Evolutionary conservation across 176 grass and related monocot genomes (phyloP), one percentile per base, ranked within the genome.

Genomic region (Tillandsia fasciculata): DNA sequence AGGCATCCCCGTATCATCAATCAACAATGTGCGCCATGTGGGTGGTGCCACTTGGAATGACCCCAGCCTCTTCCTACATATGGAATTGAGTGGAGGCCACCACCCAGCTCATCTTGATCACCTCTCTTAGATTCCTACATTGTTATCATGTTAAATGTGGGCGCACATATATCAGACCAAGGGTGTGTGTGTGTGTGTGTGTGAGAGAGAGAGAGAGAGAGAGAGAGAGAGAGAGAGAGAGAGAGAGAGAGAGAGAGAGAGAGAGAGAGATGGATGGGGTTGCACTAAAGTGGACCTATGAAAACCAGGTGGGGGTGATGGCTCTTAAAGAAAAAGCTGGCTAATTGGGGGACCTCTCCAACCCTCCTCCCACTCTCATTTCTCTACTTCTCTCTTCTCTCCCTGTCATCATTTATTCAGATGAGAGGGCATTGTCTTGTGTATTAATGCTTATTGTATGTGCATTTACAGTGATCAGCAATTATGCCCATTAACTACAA

Each of bases 351-450:
- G 68, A 53, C 68, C 68, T 70, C 68, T 70, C 20, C 50, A 49
- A 52, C n/a, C 27, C 65, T 67, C 27, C 1, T 48, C 11, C 9
- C 50, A 53, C 50, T 8, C 49, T 53, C 68, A 8, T 29, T 51
- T 48, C 68, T 70, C 50, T 53, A 33, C 49, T 4, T 70, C 23
- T 12, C 50, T 11, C 52, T 53, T 14, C 54, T 58, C 52, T 3
- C 3, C 53, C n/a, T 52, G 52, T 66, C 64, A 66, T 66, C 65
- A 67, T 67, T 67, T 49, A 67, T 67, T 67, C 65, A 67, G 65
- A 67, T 67, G 65, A 10, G 28, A 67, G 65, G 33, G 65, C 65
- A 13, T 67, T 49, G 65, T 17, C 65, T 67, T 67, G 65, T 11
- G 65, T 18, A 67, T 47, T 49, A 67, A 33, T 48, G 17, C 12